Evolutionary conservation across 331 rosid species (phyloP), one percentile per base, ranked within the genome.

Genomic region (Acacia pycnantha): DNA sequence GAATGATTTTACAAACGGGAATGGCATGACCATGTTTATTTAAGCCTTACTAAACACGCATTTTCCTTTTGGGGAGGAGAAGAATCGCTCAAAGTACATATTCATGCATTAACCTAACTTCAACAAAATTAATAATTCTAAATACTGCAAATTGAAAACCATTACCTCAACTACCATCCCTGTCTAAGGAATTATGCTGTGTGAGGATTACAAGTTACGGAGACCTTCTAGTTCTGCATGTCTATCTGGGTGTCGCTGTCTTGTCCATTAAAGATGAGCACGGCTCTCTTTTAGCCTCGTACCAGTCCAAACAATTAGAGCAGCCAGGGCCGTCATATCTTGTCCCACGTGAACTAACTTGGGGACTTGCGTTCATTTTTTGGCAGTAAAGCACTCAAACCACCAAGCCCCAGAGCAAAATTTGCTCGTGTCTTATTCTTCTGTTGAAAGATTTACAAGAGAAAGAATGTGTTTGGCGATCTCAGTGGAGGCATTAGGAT

Each of bases 391-490:
- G 59, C 37, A 62, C 27, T 50, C 16, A 2, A 14, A 48, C 19
- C 54, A 48, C 18, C 54, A 48, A 15, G 50, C 76, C 18, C 72
- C 72, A 21, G 71, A 61, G 40, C 64, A 73, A 76, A 64, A 48
- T 83, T 40, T 37, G 70, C 41, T 35, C 74, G 79, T 59, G 70
- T 78, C 70, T 81, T 82, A 43, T 51, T 86, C 81, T 50, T 79
- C 22, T 46, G 74, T 83, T 58, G 89, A 84, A 31, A 44, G 61
- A 75, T 84, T 79, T 65, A 90, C 84, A 10, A 93, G 84, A 46
- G 89, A 87, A 41, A 90, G 81, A 83, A 93, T 80, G 70, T 85
- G 96, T 29, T 86, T 86, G 27, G 83, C 91, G 81, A 93, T 93
- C 82, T 87, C 90, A 9, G 83, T 84, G 11, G 93, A 82, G 85